Evolutionary conservation across 805 yeast species (phyloP).

Genomic region (Ogataea naganishii): DNA sequence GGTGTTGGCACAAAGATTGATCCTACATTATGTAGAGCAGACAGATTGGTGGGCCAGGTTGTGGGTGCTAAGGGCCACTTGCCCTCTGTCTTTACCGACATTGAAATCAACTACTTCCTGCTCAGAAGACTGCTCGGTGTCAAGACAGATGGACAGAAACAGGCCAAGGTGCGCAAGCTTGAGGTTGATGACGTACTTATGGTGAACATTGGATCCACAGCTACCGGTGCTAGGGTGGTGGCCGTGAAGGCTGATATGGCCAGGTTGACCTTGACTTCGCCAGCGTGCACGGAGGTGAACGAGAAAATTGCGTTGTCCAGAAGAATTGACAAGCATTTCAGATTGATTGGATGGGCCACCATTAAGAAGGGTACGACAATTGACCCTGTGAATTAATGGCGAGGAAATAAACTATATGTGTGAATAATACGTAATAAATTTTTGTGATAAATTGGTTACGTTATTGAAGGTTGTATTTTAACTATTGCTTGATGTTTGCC

Average conservation of each 20-base stretch:
- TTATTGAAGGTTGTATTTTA: too few species aligned
- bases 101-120: conserved; percentile 94
- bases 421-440: too few species aligned
- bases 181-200: conserved; percentile 92
- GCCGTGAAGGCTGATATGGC: conserved; percentile 99
- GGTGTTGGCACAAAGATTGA: conserved; percentile 99
- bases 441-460: too few species aligned
- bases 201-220: conserved; percentile 99
- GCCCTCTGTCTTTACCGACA: conserved; percentile 94
- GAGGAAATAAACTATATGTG: too few species aligned
- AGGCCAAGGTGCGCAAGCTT: conserved; percentile 92
- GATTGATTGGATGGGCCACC: conserved; percentile 99
- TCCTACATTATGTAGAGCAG: conserved; percentile 98
- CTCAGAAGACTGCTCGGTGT: conserved; percentile 97
- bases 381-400: conserved; percentile 63
- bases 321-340: conserved; percentile 99
- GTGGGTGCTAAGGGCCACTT: conserved; percentile 95
- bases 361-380: conserved; percentile 88
- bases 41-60: conserved; percentile 97
- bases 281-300: conserved; percentile 97
- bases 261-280: conserved; percentile 89
- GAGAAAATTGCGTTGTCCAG: conserved; percentile 98
- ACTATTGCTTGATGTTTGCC: too few species aligned
- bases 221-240: conserved; percentile 97
- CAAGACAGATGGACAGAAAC: conserved; percentile 94